A percentile compares a stretch with the other conserved stretches of the same genome.
Evolutionary conservation across 2,329 filamentous ascomycete species (phyloP).

Genomic region (Penicillium sp.): DNA sequence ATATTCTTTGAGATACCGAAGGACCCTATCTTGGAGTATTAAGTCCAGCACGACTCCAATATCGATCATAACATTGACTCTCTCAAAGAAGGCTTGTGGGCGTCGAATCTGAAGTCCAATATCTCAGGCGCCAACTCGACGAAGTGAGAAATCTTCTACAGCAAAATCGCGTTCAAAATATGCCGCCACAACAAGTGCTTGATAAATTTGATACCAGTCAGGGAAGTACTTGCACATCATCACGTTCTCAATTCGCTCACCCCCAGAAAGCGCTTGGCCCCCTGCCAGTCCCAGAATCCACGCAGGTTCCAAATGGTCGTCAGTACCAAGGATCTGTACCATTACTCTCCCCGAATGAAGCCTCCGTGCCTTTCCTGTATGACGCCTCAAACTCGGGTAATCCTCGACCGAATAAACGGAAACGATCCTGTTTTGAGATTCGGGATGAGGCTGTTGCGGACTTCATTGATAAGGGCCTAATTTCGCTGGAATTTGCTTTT

Average conservation of each 20-base stretch:
- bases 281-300: not conserved
- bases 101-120: conserved; percentile 34
- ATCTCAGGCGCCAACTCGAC: conserved; percentile 29
- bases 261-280: not conserved
- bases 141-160: conserved; percentile 24
- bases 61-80: not conserved
- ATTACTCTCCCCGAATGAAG: conserved; percentile 11
- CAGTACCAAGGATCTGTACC: conserved; percentile 7
- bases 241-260: conserved; percentile 5
- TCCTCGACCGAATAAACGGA: conserved; percentile 23
- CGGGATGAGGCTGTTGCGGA: conserved; percentile 34
- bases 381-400: conserved; percentile 1
- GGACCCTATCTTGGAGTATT: conserved; percentile 31
- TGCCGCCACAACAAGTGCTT: conserved; percentile 5
- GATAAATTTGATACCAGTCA: conserved; percentile 1
- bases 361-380: conserved; percentile 8
- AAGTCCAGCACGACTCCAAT: not conserved
- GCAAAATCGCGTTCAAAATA: conserved; percentile 4
- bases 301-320: conserved; percentile 3
- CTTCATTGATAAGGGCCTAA: conserved; percentile 36
- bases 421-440: conserved; percentile 35
- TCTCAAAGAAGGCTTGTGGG: conserved; percentile 30
- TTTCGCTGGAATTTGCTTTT: conserved; percentile 34
- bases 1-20: conserved; percentile 37
- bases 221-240: conserved; percentile 9